Evolutionary conservation across 2,329 filamentous ascomycete species (phyloP), one percentile per base, ranked within the genome.

Genomic region (Arachnomyces sp.): DNA sequence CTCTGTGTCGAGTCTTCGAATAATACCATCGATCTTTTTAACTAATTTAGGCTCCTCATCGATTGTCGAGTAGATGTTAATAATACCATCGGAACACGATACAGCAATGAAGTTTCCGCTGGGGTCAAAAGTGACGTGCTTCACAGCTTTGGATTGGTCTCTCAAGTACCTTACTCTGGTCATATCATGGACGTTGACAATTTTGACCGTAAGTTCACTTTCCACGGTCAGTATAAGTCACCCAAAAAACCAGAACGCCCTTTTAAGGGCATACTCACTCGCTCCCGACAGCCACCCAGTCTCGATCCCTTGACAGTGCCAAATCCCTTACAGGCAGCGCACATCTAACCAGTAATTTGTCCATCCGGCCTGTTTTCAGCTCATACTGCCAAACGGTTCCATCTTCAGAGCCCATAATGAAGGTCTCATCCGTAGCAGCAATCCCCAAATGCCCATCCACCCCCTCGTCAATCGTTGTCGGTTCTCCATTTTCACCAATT

Each of bases 251-350:
- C 21, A 28, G 4, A 9, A 8, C 3, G 28, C 11, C 28, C 4
- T 13, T 17, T 4, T 43, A 9, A 39, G 28, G n/a, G 28, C 25
- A 32, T 32, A 67, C 76, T 50, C 62, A 80, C 77, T 96, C 93
- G 71, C 89, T 95, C n/a, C 89, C 88, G 17, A 96, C 87, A 21
- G 92, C 92, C 49, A 83, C 86, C 89, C 88, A 96, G 53, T 85
- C 77, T 0, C 78, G 75, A 58, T 96, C 85, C 2, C 79, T 76
- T 2, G 87, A 89, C 11, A 98, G 69, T 3, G 86, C 81, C 39
- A 98, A 72, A 60, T 95, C 88, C 54, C 92, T 78, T 25, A 95
- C 78, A 1, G 92, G 86, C 2, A 95, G 69, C n/a, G 87, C 82
- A 43, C 82, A 86, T 48, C 92, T 81, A 17, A 88, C 75, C 37